Conservation (phyloP, 2,329 filamentous ascomycete genomes). For the Clarireedia monteithiana region DNA sequence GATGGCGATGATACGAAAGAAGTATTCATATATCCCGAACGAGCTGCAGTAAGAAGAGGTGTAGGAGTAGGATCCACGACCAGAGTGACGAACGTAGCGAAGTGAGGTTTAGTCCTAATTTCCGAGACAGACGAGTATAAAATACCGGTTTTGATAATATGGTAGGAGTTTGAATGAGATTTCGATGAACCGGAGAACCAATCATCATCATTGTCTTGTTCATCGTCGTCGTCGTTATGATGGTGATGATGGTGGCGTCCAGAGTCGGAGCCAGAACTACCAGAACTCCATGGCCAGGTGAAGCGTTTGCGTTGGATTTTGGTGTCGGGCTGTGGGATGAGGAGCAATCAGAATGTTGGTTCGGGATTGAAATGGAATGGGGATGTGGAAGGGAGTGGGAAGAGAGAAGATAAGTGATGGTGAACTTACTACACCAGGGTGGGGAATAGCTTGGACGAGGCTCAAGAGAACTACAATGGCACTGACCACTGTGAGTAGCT, state of each 20-base stretch:
- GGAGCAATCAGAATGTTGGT: neutral
- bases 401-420: neutral
- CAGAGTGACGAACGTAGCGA: too few relatives aligned
- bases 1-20: neutral
- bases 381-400: too few relatives aligned
- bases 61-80: too few relatives aligned
- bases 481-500: slow-evolving; percentile 9
- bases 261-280: neutral
- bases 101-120: too few relatives aligned
- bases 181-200: neutral
- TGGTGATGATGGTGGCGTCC: neutral
- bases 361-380: neutral
- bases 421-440: neutral
- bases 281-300: slow-evolving; percentile 1
- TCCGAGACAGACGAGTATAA: too few relatives aligned
- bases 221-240: neutral
- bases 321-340: neutral
- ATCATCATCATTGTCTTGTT: neutral
- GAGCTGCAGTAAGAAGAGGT: too few relatives aligned
- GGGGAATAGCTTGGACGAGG: slow-evolving; percentile 7
- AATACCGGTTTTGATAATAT: too few relatives aligned
- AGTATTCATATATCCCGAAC: neutral
- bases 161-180: too few relatives aligned
- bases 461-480: slow-evolving; percentile 9
- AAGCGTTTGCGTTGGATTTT: neutral